Evolutionary conservation across 1,139 yeast species (phyloP), one percentile per base, ranked within the genome.

Genomic region (Taphrina populina): DNA sequence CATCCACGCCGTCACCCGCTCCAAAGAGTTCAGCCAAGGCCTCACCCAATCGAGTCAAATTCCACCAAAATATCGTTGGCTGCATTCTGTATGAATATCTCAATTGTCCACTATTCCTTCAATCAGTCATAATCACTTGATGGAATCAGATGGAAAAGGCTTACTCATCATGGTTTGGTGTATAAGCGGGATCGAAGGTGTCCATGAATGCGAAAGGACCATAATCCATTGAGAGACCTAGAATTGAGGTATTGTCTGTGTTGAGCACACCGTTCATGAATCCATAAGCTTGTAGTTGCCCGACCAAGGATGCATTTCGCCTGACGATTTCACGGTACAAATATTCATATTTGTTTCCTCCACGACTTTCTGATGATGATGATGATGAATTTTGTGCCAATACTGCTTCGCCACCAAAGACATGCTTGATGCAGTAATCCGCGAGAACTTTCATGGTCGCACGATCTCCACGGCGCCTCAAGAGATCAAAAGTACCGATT

Each of bases 131-230:
- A 20, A 19, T 5, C 4, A 5, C 11, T 15, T 37, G 20, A n/a
- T 13, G n/a, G 35, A 13, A 24, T 5, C 4, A 27, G 15, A 19
- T 21, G 33, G 8, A 41, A 13, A 21, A 49, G 24, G 17, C 40
- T 13, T 23, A 35, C 34, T 52, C 56, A 20, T 58, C 96, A 56
- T 88, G 90, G 66, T 92, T 92, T 1, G 97, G 94, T 0, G 96
- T 85, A 66, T 79, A 90, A 53, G 77, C 70, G 5, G 95, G 90
- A 65, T 88, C 83, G 67, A 83, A 92, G 57, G 79, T 80, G 66
- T 90, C 96, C 82, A 85, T 69, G 56, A 88, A 85, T 21, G 95
- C 85, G 71, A 87, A 92, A 0, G 98, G 98, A 2, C 98, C 98
- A 68, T 84, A 92, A 69, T 92, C 98, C 70, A 92, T 80, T 0